A percentile compares a stretch with the other conserved stretches of the same genome.
Conservation (phyloP, 2,329 filamentous ascomycete species). For the Eutypa lata region DNA sequence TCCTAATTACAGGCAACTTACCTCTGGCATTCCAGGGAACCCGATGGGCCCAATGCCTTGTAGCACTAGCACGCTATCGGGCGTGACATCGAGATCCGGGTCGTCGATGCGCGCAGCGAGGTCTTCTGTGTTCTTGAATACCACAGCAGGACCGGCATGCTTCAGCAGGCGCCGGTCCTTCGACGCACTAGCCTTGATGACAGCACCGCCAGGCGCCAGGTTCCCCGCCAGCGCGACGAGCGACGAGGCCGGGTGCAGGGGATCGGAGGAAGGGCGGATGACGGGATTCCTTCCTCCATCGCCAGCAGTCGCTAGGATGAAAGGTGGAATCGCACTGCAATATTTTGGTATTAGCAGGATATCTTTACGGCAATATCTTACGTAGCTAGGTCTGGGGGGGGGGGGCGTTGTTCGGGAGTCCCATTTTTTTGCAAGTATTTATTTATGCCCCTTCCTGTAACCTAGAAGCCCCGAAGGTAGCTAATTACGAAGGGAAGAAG, state of each 20-base stretch:
- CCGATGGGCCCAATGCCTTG: slow-evolving; percentile 88
- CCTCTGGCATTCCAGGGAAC: slow-evolving; percentile 88
- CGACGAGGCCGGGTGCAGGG: slow-evolving; percentile 73
- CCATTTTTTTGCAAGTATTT: too few relatives aligned
- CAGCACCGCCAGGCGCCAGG: slow-evolving; percentile 76
- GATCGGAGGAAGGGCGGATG: slow-evolving; percentile 63
- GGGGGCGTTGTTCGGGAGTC: too few relatives aligned
- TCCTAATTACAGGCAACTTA: too few relatives aligned
- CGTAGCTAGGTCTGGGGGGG: too few relatives aligned
- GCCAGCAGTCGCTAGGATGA: slow-evolving; percentile 29
- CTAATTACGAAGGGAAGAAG: too few relatives aligned
- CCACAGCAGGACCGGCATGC: slow-evolving; percentile 49
- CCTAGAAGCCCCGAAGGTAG: too few relatives aligned
- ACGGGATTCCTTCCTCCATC: slow-evolving; percentile 19
- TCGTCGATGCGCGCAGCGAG: slow-evolving; percentile 62
- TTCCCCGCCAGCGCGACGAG: slow-evolving; percentile 82
- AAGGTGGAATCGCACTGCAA: slow-evolving; percentile 64
- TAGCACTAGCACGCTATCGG: slow-evolving; percentile 68
- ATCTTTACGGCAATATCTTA: too few relatives aligned
- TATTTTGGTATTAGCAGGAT: too few relatives aligned
- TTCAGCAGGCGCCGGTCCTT: slow-evolving; percentile 64
- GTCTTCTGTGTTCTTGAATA: slow-evolving; percentile 75
- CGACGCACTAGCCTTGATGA: slow-evolving; percentile 83
- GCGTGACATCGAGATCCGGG: slow-evolving; percentile 58
- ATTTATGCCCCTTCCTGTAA: too few relatives aligned